A percentile compares a stretch with the other conserved stretches of the same genome.
phyloP scores from a whole-genome alignment of 495 filamentous ascomycete genomes.

The Beverwykella pulmonaria region DNA sequence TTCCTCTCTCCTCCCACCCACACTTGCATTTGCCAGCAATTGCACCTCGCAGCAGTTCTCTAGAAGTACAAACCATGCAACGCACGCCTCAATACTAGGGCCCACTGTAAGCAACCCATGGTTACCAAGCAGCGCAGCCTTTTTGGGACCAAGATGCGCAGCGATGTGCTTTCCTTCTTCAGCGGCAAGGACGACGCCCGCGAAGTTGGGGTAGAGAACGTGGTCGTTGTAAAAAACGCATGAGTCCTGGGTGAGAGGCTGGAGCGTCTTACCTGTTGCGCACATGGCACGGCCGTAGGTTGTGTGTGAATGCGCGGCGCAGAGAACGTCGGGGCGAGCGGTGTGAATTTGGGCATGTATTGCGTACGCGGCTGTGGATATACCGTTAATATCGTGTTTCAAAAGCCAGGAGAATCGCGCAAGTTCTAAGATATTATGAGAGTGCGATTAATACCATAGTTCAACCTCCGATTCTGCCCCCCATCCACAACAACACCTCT shows the following conservation, averaged over 20 bases:
- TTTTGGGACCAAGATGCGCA: constrained; percentile 6
- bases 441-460: not conserved
- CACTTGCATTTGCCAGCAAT: constrained; percentile 22
- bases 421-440: not conserved
- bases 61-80: constrained; percentile 19
- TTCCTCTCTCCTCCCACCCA: constrained; percentile 9
- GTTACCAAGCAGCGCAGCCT: constrained; percentile 11
- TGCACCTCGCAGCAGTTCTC: constrained; percentile 24
- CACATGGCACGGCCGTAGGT: too few species aligned
- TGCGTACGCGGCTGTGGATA: constrained; percentile 7
- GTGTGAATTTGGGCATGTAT: constrained; percentile 2
- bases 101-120: constrained; percentile 24
- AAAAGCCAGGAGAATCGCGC: too few species aligned
- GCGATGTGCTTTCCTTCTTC: constrained; percentile 22
- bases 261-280: not conserved
- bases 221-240: constrained; percentile 28
- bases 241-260: constrained; percentile 18
- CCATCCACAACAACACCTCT: constrained; percentile 10
- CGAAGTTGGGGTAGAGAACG: constrained; percentile 22
- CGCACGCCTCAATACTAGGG: constrained; percentile 11
- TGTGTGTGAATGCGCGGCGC: not conserved
- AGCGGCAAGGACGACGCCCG: constrained; percentile 21
- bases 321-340: constrained; percentile 20
- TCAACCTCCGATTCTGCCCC: constrained; percentile 9
- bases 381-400: too few species aligned